Conservation (phyloP, 306 rosid genomes). For the Sicyos baderoa region DNA sequence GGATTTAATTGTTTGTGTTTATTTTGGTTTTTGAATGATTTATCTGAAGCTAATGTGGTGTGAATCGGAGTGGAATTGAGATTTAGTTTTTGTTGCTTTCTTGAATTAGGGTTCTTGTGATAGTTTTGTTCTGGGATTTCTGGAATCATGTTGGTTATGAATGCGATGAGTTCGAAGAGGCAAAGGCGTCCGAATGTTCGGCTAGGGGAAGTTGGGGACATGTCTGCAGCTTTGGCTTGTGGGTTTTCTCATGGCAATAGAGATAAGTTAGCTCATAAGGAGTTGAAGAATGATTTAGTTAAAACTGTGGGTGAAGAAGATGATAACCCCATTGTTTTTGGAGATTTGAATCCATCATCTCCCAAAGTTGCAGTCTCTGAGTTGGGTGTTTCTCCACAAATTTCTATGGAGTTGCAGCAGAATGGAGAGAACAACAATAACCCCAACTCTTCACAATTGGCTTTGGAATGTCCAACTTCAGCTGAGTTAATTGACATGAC, state of each 20-base stretch:
- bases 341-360: conserved; percentile 18
- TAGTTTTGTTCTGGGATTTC: conserved; percentile 14
- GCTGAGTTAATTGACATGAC: conserved; percentile 11
- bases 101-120: conserved; percentile 20
- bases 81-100: background rate
- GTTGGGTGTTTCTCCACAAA: conserved; percentile 24
- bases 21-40: background rate
- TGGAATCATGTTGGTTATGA: conserved; percentile 28
- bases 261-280: conserved; percentile 23
- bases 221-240: conserved; percentile 37
- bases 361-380: conserved; percentile 18
- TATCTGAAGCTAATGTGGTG: background rate
- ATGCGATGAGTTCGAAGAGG: conserved; percentile 32
- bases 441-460: conserved; percentile 27
- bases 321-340: conserved; percentile 12
- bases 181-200: conserved; percentile 43
- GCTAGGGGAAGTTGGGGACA: conserved; percentile 36
- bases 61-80: background rate
- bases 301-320: background rate
- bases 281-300: conserved; percentile 18
- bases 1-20: background rate
- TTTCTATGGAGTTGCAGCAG: conserved; percentile 28
- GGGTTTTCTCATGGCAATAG: conserved; percentile 22
- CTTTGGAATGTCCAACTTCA: conserved; percentile 13
- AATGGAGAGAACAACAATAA: conserved; percentile 32